phyloP scores from a whole-genome alignment of 169 alveolate species.

The Amoebophrya sp. region DNA sequence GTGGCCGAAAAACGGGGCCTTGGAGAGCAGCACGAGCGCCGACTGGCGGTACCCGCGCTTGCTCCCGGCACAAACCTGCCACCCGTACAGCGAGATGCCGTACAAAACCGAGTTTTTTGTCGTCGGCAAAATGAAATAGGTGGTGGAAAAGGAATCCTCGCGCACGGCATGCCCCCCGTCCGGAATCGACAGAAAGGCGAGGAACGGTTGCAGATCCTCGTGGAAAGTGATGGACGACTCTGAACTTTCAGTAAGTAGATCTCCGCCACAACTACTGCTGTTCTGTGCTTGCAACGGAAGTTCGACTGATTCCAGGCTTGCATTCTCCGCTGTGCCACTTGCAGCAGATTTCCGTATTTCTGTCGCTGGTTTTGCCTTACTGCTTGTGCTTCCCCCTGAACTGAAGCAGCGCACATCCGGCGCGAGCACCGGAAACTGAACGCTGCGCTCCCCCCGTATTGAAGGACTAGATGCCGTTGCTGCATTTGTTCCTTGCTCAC shows the following conservation, averaged over 20 bases:
- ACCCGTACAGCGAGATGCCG: conserved; percentile 3
- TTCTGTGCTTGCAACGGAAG: too few species aligned
- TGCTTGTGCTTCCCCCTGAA: background rate
- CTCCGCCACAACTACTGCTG: background rate
- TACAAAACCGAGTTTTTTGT: background rate
- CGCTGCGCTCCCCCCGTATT: too few species aligned
- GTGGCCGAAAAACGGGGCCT: conserved; percentile 9
- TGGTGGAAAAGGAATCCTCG: background rate
- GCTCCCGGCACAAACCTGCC: background rate
- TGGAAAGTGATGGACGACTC: background rate
- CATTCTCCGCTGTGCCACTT: too few species aligned
- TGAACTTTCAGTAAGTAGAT: background rate
- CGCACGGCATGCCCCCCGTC: background rate
- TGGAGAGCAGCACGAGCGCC: background rate
- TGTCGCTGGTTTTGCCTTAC: background rate
- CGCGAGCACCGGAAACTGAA: background rate
- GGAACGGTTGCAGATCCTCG: background rate
- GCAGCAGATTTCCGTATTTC: too few species aligned
- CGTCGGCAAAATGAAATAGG: background rate
- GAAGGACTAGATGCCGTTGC: too few species aligned
- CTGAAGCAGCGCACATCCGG: background rate
- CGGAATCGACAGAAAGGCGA: background rate
- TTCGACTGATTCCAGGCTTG: background rate
- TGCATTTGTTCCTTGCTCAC: too few species aligned
- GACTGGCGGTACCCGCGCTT: conserved; percentile 6